A percentile compares a stretch with the other conserved stretches of the same genome.
phyloP scores from a whole-genome alignment of 352 stramenopile genomes.

The Thraustochytrium sp. region DNA sequence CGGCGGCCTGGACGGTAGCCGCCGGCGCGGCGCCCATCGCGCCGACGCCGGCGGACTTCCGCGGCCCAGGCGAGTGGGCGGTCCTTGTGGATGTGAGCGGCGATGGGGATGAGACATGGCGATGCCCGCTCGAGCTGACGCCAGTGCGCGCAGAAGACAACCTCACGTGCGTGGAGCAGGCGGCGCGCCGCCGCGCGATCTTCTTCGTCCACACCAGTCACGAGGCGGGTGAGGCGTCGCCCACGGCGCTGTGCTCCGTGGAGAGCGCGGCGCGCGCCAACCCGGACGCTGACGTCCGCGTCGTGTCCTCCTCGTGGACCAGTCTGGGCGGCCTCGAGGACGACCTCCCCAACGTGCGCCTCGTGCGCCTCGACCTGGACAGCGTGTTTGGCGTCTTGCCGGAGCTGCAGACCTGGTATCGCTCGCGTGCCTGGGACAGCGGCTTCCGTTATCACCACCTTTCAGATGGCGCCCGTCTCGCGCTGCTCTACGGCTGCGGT shows the following conservation, averaged over 20 bases:
- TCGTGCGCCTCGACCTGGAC: neutral
- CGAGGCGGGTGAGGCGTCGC: neutral
- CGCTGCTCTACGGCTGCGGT: neutral
- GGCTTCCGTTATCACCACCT: conserved; percentile 13
- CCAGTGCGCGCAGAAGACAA: too few species aligned
- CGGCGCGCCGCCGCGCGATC: neutral
- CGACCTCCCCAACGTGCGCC: neutral
- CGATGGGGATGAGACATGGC: too few species aligned
- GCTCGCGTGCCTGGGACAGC: neutral
- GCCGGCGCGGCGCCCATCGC: too few species aligned
- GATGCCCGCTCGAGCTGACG: too few species aligned
- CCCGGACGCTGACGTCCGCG: neutral
- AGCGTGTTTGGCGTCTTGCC: neutral
- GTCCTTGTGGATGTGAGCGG: too few species aligned
- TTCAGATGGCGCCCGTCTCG: neutral
- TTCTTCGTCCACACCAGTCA: neutral
- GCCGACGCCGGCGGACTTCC: too few species aligned
- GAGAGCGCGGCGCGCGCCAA: neutral
- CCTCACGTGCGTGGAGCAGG: neutral
- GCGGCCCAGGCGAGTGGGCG: too few species aligned
- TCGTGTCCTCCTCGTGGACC: neutral
- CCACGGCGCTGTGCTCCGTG: neutral
- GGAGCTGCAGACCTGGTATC: neutral
- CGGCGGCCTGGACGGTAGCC: too few species aligned
- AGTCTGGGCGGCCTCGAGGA: neutral